Evolutionary conservation across 2,329 filamentous ascomycete species (phyloP).

Genomic region (Colletotrichum higginsianum): DNA sequence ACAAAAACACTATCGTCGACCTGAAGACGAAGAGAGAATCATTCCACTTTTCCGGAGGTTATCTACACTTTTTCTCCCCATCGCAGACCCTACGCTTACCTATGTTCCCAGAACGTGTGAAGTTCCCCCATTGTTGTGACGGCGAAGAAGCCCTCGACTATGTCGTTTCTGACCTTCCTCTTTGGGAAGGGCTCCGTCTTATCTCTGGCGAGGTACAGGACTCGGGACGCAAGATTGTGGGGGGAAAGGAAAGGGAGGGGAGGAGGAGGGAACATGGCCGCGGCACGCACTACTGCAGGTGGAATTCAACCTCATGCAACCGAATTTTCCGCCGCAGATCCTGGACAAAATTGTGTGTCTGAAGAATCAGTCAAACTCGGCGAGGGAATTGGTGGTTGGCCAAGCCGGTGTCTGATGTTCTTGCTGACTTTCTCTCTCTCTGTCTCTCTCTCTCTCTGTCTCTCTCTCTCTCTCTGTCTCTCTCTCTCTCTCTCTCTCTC

Average conservation of each 20-base stretch:
- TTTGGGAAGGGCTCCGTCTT: constrained; percentile 30
- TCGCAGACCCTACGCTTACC: neutral
- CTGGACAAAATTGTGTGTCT: neutral
- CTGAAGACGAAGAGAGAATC: neutral
- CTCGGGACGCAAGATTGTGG: constrained; percentile 22
- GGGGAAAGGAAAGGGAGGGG: neutral
- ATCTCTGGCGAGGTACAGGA: constrained; percentile 22
- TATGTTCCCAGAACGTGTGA: neutral
- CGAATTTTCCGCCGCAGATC: constrained; percentile 20
- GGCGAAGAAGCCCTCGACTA: neutral
- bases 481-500: neutral
- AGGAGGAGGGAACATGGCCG: too few species aligned
- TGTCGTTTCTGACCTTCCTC: constrained; percentile 26
- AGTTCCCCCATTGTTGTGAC: neutral
- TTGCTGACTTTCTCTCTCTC: neutral
- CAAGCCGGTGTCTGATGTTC: constrained; percentile 22
- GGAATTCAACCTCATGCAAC: constrained; percentile 25
- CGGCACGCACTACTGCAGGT: constrained; percentile 35
- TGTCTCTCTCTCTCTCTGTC: too few species aligned
- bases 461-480: too few species aligned
- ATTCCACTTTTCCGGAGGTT: neutral
- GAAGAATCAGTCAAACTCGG: neutral
- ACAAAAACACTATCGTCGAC: neutral
- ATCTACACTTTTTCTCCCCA: too few species aligned
- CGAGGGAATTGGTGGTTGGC: neutral